Evolutionary conservation across 108 stramenopile species (phyloP), one percentile per base, ranked within the genome.

Genomic region (Nitzschia inconspicua): DNA sequence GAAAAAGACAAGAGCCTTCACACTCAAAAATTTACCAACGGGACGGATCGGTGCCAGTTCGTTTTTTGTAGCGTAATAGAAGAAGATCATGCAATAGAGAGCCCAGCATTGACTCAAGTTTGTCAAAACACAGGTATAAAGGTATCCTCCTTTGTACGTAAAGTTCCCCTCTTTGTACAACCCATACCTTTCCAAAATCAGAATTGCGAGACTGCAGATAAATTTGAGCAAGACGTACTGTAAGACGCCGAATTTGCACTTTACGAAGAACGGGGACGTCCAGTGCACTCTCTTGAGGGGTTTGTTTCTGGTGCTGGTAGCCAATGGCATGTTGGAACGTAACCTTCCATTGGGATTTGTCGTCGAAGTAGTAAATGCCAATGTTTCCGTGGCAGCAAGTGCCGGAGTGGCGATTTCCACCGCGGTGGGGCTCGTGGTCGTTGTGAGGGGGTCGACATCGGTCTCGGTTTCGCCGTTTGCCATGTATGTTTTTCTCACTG

Each of bases 61-160:
- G 64, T 94, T 88, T 47, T 89, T 82, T 27, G 88, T 86, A 51
- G 89, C 95, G 60, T 83, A 89, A 55, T 98, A 98, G 42, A 98
- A 96, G 54, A 96, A 80, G 19, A 96, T 88, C 46, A 98, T 64
- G 55, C 94, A 96, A 57, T 98, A 98, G 20, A 98, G 66, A 3
- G 98, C 98, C 94, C 95, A 96, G 31, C 89, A 83, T 78, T 98
- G 98, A 60, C 82, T 85, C 16, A 92, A n/a, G 60, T 95, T 96
- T 42, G 86, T 91, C 48, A 97, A 19, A 34, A 89, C 77, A 63
- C 88, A 89, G 57, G 89, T 87, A 59, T 91, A 97, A 0, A 96
- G 67, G 54, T 96, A 97, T 10, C 84, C 91, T 18, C 81, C 74
- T 22, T 70, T 60, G 60, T 70, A 72, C 35, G 83, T 81, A 53